Base-by-base conservation (phyloP, 1,284 basidiomycete species). In the Microbotryum scabiosae region DNA sequence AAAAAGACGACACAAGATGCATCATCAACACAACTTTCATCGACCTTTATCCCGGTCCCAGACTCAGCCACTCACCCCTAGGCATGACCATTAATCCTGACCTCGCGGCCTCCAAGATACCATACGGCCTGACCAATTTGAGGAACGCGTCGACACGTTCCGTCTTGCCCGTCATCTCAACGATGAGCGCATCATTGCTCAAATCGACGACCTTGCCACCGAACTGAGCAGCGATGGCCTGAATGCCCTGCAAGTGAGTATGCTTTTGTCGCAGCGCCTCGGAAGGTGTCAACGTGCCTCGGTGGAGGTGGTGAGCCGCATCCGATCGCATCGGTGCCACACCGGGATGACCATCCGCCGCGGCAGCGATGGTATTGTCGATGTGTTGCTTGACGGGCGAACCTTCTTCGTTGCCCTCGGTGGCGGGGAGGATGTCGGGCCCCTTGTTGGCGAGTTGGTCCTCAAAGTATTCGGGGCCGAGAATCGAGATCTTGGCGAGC, bases 51-150 rank as follows among this genome's bases (percentile, higher is more conserved):
- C 16, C 16, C 5, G 23, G 25, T 41, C 3, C 1, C n/a, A 14
- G 25, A 20, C 10, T 5, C 23, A 6, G 6, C 2, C 6, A 51
- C 60, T 45, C 23, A 67, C 65, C 65, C 23, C 93, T 84, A 10
- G 92, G 92, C 85, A 97, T 93, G 26, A 89, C 90, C 92, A 97
- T 97, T 52, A 90, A 79, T 74, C 90, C 90, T 92, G 69, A 92
- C 56, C 92, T 79, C 23, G 92, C 90, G 51, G 89, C 87, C 78
- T 97, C 94, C 57, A 98, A 81, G 59, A 98, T 84, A 51, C 96
- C 96, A 73, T 94, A 99, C 6, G 94, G 94, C 74, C 92, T 86
- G 68, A 98, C 79, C 51, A 99, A 79, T 69, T 84, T 86, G 71
- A 98, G 79, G 80, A 98, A 97, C 21, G 91, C 90, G 73, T 98